These are phyloP conservation scores for Penicillium sp. DNA, from an alignment of 2,329 filamentous ascomycete species.

Conservation along the genomic window DNA sequence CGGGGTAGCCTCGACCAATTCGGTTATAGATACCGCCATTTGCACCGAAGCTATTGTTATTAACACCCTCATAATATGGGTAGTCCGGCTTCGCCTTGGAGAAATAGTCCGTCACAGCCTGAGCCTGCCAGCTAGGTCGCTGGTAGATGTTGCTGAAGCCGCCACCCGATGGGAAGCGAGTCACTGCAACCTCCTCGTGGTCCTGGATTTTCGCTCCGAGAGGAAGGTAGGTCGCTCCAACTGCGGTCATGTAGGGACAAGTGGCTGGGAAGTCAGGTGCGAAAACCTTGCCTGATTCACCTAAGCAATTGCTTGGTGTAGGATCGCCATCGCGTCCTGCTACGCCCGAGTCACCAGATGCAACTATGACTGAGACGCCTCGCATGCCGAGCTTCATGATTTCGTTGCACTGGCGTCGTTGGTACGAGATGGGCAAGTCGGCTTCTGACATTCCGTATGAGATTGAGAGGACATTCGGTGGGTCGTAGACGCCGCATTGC, in stretches of 20 bases:
- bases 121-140: constrained; percentile 39
- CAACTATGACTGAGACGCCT: constrained; percentile 48
- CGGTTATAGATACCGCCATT: constrained; percentile 35
- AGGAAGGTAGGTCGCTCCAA: constrained; percentile 42
- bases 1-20: constrained; percentile 36
- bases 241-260: constrained; percentile 37
- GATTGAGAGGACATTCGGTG: constrained; percentile 37
- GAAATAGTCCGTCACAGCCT: constrained; percentile 40
- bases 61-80: constrained; percentile 31
- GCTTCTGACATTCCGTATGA: constrained; percentile 37
- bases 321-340: constrained; percentile 31
- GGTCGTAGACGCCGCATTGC: constrained; percentile 47
- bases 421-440: constrained; percentile 35
- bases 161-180: constrained; percentile 42
- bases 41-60: constrained; percentile 31
- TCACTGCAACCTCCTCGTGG: constrained; percentile 38
- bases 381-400: constrained; percentile 53
- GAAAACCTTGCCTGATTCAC: constrained; percentile 34
- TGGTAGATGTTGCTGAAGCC: constrained; percentile 46
- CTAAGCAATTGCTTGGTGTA: constrained; percentile 35
- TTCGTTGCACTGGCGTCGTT: constrained; percentile 42
- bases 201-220: constrained; percentile 25
- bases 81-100: constrained; percentile 24
- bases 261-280: constrained; percentile 39
- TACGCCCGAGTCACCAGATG: constrained; percentile 50